phyloP scores from a whole-genome alignment of 352 stramenopile species.

The Globisporangium carolinianum region DNA sequence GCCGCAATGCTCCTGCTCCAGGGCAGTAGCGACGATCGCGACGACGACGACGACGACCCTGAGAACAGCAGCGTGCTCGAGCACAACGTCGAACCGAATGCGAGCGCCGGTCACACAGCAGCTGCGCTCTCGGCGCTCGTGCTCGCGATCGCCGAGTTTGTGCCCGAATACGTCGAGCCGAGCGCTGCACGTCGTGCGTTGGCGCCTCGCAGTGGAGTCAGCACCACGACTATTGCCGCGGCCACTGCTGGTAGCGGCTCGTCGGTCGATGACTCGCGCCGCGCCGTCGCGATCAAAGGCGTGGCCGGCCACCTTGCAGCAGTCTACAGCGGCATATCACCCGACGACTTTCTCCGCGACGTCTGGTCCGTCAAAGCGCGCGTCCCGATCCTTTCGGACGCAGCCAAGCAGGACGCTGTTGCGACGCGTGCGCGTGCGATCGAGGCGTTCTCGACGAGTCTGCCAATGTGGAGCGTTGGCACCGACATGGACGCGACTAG shows the following conservation, averaged over 20 bases:
- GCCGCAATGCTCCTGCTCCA: slow-evolving; percentile 18
- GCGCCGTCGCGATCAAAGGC: slow-evolving; percentile 51
- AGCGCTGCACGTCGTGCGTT: slow-evolving; percentile 6
- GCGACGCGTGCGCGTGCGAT: slow-evolving; percentile 12
- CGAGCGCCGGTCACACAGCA: slow-evolving; percentile 34
- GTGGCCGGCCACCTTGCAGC: slow-evolving; percentile 54
- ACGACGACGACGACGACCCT: slow-evolving; percentile 16
- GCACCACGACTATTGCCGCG: not conserved
- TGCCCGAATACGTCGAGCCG: slow-evolving; percentile 31
- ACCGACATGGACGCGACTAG: not conserved
- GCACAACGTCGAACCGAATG: slow-evolving; percentile 54
- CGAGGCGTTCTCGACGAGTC: slow-evolving; percentile 34
- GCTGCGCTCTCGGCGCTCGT: slow-evolving; percentile 52
- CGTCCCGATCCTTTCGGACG: slow-evolving; percentile 18
- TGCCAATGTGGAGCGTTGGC: not conserved
- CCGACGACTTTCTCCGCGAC: slow-evolving; percentile 68
- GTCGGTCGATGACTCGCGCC: slow-evolving; percentile 20
- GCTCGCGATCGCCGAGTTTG: slow-evolving; percentile 29
- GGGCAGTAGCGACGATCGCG: slow-evolving; percentile 1
- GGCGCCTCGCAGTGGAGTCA: too few relatives aligned
- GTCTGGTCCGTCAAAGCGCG: slow-evolving; percentile 65
- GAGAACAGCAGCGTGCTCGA: slow-evolving; percentile 41
- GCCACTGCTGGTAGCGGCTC: not conserved
- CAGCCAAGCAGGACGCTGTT: slow-evolving; percentile 13
- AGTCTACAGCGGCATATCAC: slow-evolving; percentile 30